These are phyloP conservation scores for Rhipidocladum racemiflorum DNA, from an alignment of 176 grass and related monocot genomes.

Conservation along the genomic window DNA sequence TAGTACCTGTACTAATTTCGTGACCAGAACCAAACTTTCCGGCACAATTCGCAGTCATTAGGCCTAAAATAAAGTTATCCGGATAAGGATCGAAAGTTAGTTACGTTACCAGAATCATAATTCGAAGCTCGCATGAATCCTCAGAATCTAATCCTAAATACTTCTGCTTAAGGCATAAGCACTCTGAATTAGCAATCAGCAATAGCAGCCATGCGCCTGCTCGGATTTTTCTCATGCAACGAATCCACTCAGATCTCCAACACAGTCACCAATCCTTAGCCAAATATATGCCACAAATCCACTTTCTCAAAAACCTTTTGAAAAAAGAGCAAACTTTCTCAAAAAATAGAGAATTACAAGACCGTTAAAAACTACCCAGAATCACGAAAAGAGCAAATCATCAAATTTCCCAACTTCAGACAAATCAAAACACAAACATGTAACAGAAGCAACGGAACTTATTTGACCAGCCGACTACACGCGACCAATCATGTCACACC, in stretches of 20 bases:
- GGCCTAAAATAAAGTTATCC: neutral
- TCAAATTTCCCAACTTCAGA: constrained; percentile 13
- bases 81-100: neutral
- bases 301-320: neutral
- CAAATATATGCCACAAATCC: constrained; percentile 7
- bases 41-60: neutral
- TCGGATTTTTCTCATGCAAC: neutral
- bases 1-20: neutral
- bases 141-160: neutral
- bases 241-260: constrained; percentile 32
- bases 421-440: constrained; percentile 2
- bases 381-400: constrained; percentile 17
- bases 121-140: neutral
- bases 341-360: neutral
- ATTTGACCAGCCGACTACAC: neutral
- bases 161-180: constrained; percentile 2
- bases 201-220: neutral
- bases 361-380: neutral
- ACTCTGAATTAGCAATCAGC: neutral
- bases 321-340: neutral
- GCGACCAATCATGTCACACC: constrained; percentile 5
- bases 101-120: neutral
- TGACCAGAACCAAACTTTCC: neutral
- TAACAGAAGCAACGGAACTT: neutral
- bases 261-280: neutral